Evolutionary conservation across 1,284 basidiomycete species (phyloP), one percentile per base, ranked within the genome.

Genomic region (Agaricales sp.): DNA sequence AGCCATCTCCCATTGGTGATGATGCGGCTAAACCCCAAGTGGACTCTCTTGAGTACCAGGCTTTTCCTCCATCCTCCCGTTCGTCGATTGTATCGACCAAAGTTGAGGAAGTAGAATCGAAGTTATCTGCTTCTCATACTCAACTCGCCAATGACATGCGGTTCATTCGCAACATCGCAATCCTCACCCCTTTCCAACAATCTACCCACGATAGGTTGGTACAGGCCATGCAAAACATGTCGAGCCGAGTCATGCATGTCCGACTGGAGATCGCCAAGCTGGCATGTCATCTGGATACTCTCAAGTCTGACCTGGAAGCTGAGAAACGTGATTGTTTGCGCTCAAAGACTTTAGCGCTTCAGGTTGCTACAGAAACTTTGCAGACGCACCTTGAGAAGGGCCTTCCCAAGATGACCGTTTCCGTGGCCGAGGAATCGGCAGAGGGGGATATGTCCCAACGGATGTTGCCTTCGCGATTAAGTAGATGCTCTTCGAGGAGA

Each of bases 161-260:
- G 21, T 67, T 86, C 37, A 79, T 87, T 16, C 80, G 86, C 39
- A 94, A 93, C 58, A 73, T 96, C n/a, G 83, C 82, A 1, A 78
- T 87, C 46, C 71, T 96, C 45, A 87, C 90, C 4, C 92, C 94
- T 1, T 94, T 97, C 63, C 88, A 87, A 59, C 78, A 78, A 48
- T 70, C 82, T 3, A 93, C 92, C 1, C 79, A 91, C 43, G 87
- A 90, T 53, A 75, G 83, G 43, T 73, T 97, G 26, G 68, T 79
- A 21, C 57, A 67, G 22, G 71, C 80, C 3, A 69, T 92, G 14
- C 79, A 83, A 53, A 69, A 67, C n/a, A 68, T 87, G 2, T 77
- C 86, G 4, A 79, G 76, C 56, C 75, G 77, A 38, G 69, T 96
- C 51, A 77, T 77, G 55, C 70, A 75, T 52, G 68, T 80, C 46